Evolutionary conservation across 257 asterid species (phyloP).

Genomic region (Rhazya stricta): DNA sequence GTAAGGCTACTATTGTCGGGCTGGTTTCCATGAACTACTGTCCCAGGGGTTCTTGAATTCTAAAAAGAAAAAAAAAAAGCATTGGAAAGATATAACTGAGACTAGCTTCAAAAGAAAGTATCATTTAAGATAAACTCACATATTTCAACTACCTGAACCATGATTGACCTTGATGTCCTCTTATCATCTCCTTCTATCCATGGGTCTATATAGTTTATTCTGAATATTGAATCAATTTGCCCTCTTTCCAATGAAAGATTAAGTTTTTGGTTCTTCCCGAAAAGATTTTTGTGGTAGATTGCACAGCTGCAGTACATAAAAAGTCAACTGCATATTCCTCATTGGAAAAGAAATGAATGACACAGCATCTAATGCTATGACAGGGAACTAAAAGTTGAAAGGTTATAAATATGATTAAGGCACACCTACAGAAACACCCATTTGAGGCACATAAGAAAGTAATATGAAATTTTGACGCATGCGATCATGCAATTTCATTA

Average conservation of each 20-base stretch:
- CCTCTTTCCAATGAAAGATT: conserved; percentile 94
- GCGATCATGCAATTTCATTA: neutral
- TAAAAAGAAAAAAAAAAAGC: too few relatives aligned
- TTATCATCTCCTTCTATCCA: conserved; percentile 99
- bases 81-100: conserved; percentile 12
- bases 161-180: conserved; percentile 90
- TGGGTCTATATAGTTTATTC: conserved; percentile 88
- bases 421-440: neutral
- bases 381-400: neutral
- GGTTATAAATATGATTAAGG: neutral
- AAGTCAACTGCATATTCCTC: conserved; percentile 11
- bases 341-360: neutral
- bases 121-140: conserved; percentile 6
- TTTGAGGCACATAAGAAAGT: neutral
- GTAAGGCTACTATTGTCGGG: conserved; percentile 59
- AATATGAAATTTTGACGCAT: neutral
- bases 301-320: conserved; percentile 68
- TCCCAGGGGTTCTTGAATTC: conserved; percentile 98
- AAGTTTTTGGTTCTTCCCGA: conserved; percentile 93
- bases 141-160: conserved; percentile 64
- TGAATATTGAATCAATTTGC: conserved; percentile 85
- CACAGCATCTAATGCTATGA: conserved; percentile 8
- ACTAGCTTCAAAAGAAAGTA: conserved; percentile 12
- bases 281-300: conserved; percentile 83
- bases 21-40: conserved; percentile 91